Evolutionary conservation across 805 yeast genomes (phyloP), one percentile per base, ranked within the genome.

Genomic region (Candida dajiaensis): DNA sequence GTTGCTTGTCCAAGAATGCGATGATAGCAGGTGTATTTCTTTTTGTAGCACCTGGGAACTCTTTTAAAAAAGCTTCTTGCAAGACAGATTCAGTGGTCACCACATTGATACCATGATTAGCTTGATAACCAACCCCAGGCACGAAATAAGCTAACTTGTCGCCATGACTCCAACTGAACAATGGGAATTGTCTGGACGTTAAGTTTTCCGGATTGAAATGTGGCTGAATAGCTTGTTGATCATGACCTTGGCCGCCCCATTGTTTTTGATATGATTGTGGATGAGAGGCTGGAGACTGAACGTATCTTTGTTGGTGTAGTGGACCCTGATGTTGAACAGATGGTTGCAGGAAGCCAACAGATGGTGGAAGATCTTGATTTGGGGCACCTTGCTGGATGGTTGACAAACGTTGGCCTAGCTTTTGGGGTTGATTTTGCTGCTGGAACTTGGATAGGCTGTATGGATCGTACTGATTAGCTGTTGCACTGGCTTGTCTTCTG

Each of bases 131-230:
- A 54, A 63, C n/a, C 3, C 49, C 23, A 31, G 68, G 63, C 39
- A 78, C 58, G 46, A 74, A 68, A 33, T 69, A 69, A 3, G 75
- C 72, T 18, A 76, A 56, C 40, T 68, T 73, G 7, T 66, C 63
- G 3, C 78, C 70, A 19, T 66, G 67, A 23, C 78, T 70, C 85
- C 94, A 89, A 48, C 75, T 71, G 60, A 87, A 84, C 29, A 89
- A 59, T 0, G 96, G 95, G 65, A 84, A 85, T 59, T 86, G 95
- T 45, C 85, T 71, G 41, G 68, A 64, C 21, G 72, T 63, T 43
- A 83, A 62, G 21, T 80, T 76, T 43, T 75, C 76, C 8, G 86
- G 84, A 50, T 80, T 75, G 26, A 67, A 65, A 8, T 71, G 51
- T 38, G 57, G 64, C 44, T 53, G 63, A 29, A 26, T 28, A 22